Percentiles rank a stretch among this genome's conserved stretches.
Conservation (phyloP, 495 filamentous ascomycete species). For the Penicillium riverlandense region DNA sequence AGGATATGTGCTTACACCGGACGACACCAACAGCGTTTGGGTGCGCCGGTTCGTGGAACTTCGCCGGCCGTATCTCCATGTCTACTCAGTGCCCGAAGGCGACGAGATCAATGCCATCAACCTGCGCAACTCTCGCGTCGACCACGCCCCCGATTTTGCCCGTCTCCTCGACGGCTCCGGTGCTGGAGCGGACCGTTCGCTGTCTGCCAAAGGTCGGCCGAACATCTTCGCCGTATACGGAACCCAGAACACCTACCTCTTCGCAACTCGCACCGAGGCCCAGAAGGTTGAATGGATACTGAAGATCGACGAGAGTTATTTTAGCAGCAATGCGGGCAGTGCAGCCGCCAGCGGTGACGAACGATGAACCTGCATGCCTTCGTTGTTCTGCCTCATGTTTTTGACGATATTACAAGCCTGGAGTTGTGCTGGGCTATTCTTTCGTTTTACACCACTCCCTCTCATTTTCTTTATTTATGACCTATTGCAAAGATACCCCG, state of each 20-base stretch:
- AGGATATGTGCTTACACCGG: slow-evolving; percentile 76
- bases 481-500: slow-evolving; percentile 18
- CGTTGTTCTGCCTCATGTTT: slow-evolving; percentile 11
- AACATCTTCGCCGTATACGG: slow-evolving; percentile 92
- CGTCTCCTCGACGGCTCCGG: slow-evolving; percentile 55
- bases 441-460: slow-evolving; percentile 1
- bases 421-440: slow-evolving; percentile 9
- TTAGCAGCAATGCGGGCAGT: slow-evolving; percentile 32
- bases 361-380: slow-evolving; percentile 4
- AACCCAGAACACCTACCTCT: slow-evolving; percentile 87
- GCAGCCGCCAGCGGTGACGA: slow-evolving; percentile 18
- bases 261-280: slow-evolving; percentile 75
- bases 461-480: slow-evolving; percentile 15
- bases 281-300: slow-evolving; percentile 95
- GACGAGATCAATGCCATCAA: slow-evolving; percentile 88
- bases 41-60: slow-evolving; percentile 88
- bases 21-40: slow-evolving; percentile 68
- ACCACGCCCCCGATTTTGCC: slow-evolving; percentile 80
- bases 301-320: slow-evolving; percentile 60
- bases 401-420: slow-evolving; percentile 16
- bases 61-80: slow-evolving; percentile 83
- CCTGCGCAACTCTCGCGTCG: slow-evolving; percentile 74
- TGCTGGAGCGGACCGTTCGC: slow-evolving; percentile 17
- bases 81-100: slow-evolving; percentile 74
- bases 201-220: slow-evolving; percentile 46